Evolutionary conservation across 305 asterid genomes (phyloP).

Genomic region (Fraxinus latifolia): DNA sequence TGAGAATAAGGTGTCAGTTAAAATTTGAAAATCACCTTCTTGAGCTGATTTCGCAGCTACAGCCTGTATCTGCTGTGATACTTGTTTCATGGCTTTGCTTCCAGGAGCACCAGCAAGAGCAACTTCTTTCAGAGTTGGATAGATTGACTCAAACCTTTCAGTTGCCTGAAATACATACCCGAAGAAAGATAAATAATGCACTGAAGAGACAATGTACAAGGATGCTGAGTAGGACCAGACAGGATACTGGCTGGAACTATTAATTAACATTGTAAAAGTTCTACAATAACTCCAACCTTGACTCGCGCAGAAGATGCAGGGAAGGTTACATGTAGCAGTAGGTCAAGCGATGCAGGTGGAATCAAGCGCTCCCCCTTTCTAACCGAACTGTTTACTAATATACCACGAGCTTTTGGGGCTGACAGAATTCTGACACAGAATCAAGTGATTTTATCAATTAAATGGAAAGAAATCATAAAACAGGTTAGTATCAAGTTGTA

Average conservation of each 20-base stretch:
- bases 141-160: constrained; percentile 75
- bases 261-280: not conserved
- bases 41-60: constrained; percentile 54
- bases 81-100: constrained; percentile 91
- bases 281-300: constrained; percentile 43
- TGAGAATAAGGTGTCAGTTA: not conserved
- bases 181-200: not conserved
- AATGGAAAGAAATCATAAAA: not conserved
- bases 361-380: constrained; percentile 71
- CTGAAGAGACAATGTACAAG: not conserved
- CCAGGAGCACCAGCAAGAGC: constrained; percentile 87
- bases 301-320: constrained; percentile 66
- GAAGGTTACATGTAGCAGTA: constrained; percentile 54
- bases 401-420: constrained; percentile 67
- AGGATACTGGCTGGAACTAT: not conserved
- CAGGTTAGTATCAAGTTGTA: not conserved
- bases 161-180: constrained; percentile 49
- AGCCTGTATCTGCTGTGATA: constrained; percentile 57
- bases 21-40: constrained; percentile 48
- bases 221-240: constrained; percentile 1
- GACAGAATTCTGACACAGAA: constrained; percentile 52
- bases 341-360: constrained; percentile 67
- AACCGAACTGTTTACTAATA: constrained; percentile 57
- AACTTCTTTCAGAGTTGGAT: constrained; percentile 70
- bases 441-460: not conserved